Conservation (phyloP, 805 yeast species). For the Candida boleticola region DNA sequence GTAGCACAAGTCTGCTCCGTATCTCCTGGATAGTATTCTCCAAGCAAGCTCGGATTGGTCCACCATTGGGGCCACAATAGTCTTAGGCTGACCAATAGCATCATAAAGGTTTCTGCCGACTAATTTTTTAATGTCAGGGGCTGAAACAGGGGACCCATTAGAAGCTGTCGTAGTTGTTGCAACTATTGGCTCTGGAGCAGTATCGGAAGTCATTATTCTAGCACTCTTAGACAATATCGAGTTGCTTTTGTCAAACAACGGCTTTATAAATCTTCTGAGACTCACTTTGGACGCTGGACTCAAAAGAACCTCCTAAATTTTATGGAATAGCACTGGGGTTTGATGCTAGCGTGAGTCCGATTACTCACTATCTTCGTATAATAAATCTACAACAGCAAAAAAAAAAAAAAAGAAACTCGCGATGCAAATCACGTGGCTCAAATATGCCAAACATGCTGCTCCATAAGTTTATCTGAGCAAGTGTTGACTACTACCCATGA, state of each 20-base stretch:
- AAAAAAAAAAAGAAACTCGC: too few species aligned
- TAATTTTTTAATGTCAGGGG: constrained; percentile 12
- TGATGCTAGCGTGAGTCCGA: too few species aligned
- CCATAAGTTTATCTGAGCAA: too few species aligned
- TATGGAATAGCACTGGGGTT: too few species aligned
- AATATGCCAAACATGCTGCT: too few species aligned
- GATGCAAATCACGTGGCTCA: too few species aligned
- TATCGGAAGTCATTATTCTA: neutral
- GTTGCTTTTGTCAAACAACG: neutral
- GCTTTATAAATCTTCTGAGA: neutral
- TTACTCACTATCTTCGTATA: too few species aligned
- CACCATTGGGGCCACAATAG: constrained; percentile 97
- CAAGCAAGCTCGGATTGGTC: constrained; percentile 96
- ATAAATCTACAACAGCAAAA: too few species aligned
- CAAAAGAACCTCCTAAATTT: too few species aligned
- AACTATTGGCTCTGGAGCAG: too few species aligned
- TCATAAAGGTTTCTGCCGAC: constrained; percentile 70
- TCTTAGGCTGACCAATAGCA: constrained; percentile 69
- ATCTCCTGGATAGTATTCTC: constrained; percentile 79
- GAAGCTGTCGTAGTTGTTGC: neutral
- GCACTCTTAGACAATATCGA: neutral
- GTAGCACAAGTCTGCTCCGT: constrained; percentile 92
- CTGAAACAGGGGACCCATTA: neutral
- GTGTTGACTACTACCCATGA: too few species aligned
- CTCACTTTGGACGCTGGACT: constrained; percentile 3